Base-by-base conservation (phyloP, 805 yeast genomes). In the Groenewaldozyma salmanticensis region DNA sequence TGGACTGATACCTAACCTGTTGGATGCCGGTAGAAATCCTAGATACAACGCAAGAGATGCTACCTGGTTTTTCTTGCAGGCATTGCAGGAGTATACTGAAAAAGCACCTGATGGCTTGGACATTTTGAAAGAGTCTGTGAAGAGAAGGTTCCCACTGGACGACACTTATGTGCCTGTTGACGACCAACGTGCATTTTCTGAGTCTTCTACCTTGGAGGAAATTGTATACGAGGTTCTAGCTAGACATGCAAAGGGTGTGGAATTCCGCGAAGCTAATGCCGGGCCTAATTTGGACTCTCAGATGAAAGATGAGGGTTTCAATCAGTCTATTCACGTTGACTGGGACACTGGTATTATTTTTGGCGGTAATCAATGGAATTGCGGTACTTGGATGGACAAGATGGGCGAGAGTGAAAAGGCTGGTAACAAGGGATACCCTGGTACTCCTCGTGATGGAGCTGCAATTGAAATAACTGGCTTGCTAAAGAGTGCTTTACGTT, bases 351-450 rank as follows among this genome's bases (percentile, higher is more conserved):
- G 98, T 1, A 64, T 92, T 22, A 66, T 88, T 3, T 81, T 77
- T 59, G 98, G 97, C 35, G 97, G 98, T 1, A 83, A 84, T 37
- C 95, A 83, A 60, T 75, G 64, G 59, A 90, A 90, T 58, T 90
- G 98, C 66, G 98, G 98, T 18, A 92, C 98, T 0, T 90, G 98
- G 98, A 90, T 88, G 96, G 98, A 90, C 63, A 90, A 90, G 64
- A 90, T 90, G 97, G 98, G 98, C 20, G 97, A 92, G 64, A 83
- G 95, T 54, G 77, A 61, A 27, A 69, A 63, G 42, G 96, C 97
- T 0, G 80, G 81, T 1, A 79, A 77, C 44, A 82, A 80, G 51
- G 98, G 98, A n/a, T 67, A 75, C 27, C 98, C 98, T 1, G 98
- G 97, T 1, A 90, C 97, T 0, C 97, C 98, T 19, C 74, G 98